Percentiles rank a stretch among this genome's conserved stretches.
Conservation (phyloP, 371 early-diverging fungal species). For the Mucor saturninus region DNA sequence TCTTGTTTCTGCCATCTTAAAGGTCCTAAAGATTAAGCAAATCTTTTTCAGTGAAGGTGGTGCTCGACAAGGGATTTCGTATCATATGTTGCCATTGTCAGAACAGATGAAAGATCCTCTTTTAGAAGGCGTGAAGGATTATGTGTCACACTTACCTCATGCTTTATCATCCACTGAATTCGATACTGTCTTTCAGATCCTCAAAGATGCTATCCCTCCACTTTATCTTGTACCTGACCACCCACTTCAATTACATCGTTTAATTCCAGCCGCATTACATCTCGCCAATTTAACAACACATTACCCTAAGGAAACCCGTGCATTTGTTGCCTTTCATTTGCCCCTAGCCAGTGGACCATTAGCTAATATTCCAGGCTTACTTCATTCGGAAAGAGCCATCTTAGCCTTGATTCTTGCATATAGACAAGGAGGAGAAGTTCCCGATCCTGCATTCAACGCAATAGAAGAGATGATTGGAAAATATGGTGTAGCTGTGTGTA, state of each 20-base stretch:
- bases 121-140: conserved; percentile 41
- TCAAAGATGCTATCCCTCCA: conserved; percentile 32
- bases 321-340: conserved; percentile 54
- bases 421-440: conserved; percentile 50
- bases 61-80: conserved; percentile 58
- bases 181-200: conserved; percentile 26
- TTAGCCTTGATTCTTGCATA: conserved; percentile 52
- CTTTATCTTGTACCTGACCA: conserved; percentile 27
- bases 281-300: conserved; percentile 52
- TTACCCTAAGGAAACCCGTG: conserved; percentile 54
- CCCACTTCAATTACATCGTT: conserved; percentile 36
- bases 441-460: conserved; percentile 30
- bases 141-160: conserved; percentile 34
- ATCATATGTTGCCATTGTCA: conserved; percentile 30
- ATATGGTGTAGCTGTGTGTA: conserved; percentile 31
- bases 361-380: conserved; percentile 50
- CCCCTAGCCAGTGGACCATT: conserved; percentile 56
- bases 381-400: conserved; percentile 53
- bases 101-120: conserved; percentile 52
- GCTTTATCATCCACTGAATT: conserved; percentile 25
- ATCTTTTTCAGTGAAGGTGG: conserved; percentile 61
- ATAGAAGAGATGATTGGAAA: conserved; percentile 29
- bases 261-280: conserved; percentile 46
- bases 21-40: conserved; percentile 41
- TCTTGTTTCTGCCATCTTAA: conserved; percentile 48